Base-by-base conservation (phyloP, 208 protist genomes). In the Acanthamoeba castellanii region DNA sequence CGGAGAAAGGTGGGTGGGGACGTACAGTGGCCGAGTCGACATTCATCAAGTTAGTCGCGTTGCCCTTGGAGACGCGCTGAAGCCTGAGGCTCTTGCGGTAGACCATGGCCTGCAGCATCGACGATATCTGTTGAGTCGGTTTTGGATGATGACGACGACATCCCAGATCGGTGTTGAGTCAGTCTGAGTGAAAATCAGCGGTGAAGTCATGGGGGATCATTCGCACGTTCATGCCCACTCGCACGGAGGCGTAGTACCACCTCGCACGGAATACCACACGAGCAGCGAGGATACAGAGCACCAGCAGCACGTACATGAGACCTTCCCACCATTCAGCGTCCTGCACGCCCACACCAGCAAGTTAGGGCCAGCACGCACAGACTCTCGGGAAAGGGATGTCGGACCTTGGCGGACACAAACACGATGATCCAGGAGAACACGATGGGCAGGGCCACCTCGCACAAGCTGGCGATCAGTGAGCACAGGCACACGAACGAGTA, bases 211-310 rank as follows among this genome's bases (percentile, higher is more conserved):
- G 30, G 0, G 14, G 68, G 22, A 6, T 61, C 50, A 52, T 57
- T 25, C 78, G 47, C 25, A 87, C 78, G 45, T 87, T 87, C 78
- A 87, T 87, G 6, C 78, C 78, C 27, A 87, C 78, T 32, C 78
- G 78, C 13, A 32, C 32, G 22, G 78, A 87, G 25, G 0, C 47
- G 45, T 42, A 42, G 47, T 59, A 34, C 78, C 78, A 87, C 25
- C 30, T 52, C 45, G 47, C 20, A 11, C n/a, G 78, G 37, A 59
- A n/a, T 16, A 59, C 25, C 0, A 34, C 78, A 3, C n/a, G 47
- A 0, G 47, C 45, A 61, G 32, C 4, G 11, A 87, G 22, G 18
- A 87, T 34, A 5, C 25, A 13, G 3, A n/a, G 9, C 32, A 37
- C 45, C 27, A 87, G 25, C 27, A 30, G 16, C 78, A 87, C 78